Percentiles rank a stretch among this genome's conserved stretches.
Conservation (phyloP, 805 yeast species). For the Alloascoidea africana region DNA sequence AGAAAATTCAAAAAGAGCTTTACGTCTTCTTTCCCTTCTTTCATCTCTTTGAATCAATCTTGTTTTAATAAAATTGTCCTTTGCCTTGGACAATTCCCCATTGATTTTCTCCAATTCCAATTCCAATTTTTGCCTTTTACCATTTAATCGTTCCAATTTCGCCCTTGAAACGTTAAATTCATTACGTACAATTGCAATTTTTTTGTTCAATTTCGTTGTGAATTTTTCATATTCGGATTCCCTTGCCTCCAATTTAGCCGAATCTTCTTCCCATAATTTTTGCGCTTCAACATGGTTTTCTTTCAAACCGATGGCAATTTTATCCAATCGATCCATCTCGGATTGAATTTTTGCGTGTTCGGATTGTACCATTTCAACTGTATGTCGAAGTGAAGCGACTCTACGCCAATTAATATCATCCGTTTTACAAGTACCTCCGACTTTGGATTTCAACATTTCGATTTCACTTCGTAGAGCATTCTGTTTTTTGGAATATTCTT, state of each 20-base stretch:
- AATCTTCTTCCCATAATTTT: slow-evolving; percentile 9
- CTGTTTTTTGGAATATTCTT: slow-evolving; percentile 41
- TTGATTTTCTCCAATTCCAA: slow-evolving; percentile 14
- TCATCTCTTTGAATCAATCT: slow-evolving; percentile 12
- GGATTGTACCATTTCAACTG: slow-evolving; percentile 24
- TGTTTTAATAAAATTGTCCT: slow-evolving; percentile 12
- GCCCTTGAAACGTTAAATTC: slow-evolving; percentile 12
- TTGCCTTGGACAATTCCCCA: slow-evolving; percentile 10
- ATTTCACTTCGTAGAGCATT: slow-evolving; percentile 38
- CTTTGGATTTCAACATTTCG: slow-evolving; percentile 32
- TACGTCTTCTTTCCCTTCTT: slow-evolving; percentile 15
- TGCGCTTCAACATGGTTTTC: slow-evolving; percentile 3
- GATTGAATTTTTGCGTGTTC: slow-evolving; percentile 14
- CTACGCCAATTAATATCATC: slow-evolving; percentile 43
- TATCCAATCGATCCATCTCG: slow-evolving; percentile 5
- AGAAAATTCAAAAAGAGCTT: too few relatives aligned
- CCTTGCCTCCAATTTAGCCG: slow-evolving; percentile 6
- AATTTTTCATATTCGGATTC: slow-evolving; percentile 7
- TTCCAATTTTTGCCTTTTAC: slow-evolving; percentile 11
- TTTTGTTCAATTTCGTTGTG: slow-evolving; percentile 7
- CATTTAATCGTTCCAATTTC: slow-evolving; percentile 13
- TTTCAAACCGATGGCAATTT: slow-evolving; percentile 6
- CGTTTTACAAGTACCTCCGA: slow-evolving; percentile 30
- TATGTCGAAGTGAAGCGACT: slow-evolving; percentile 32
- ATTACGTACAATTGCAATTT: slow-evolving; percentile 8